Percentiles rank a stretch among this genome's conserved stretches.
These are phyloP conservation scores for Solanum ahanhuiri DNA, from an alignment of 257 asterid species.

Conservation along the genomic window DNA sequence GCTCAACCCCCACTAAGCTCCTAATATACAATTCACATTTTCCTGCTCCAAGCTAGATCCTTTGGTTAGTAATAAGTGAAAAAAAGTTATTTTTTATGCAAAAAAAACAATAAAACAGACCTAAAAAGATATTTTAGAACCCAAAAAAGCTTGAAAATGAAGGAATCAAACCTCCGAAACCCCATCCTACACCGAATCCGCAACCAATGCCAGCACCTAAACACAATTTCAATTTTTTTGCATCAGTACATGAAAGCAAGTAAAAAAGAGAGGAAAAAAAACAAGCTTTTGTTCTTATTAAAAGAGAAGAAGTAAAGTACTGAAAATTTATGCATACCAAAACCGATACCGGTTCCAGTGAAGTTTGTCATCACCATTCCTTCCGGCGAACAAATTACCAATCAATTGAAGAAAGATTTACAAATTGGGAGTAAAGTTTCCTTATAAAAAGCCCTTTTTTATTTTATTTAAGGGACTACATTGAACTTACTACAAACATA, in stretches of 20 bases:
- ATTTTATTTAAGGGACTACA: background rate
- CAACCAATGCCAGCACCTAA: conserved; percentile 83
- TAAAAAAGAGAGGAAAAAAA: background rate
- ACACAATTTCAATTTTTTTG: background rate
- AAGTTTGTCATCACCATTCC: conserved; percentile 56
- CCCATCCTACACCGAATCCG: conserved; percentile 90
- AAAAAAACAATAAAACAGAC: background rate
- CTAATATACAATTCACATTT: background rate
- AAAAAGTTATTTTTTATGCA: background rate
- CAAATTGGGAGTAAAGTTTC: background rate
- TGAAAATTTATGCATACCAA: conserved; percentile 28
- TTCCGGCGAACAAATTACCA: background rate
- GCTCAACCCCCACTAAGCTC: background rate
- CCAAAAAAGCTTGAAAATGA: background rate
- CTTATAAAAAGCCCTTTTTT: background rate
- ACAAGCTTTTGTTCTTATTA: background rate
- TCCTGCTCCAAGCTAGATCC: background rate
- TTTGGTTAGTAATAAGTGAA: background rate
- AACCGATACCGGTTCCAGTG: conserved; percentile 68
- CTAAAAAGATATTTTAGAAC: background rate
- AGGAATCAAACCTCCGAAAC: conserved; percentile 62
- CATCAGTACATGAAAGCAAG: background rate
- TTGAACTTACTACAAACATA: background rate
- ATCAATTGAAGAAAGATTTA: background rate
- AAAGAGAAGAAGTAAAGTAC: background rate